Base-by-base conservation (phyloP, 164 flowering plant species). In the Tetrastigma voinierianum region DNA sequence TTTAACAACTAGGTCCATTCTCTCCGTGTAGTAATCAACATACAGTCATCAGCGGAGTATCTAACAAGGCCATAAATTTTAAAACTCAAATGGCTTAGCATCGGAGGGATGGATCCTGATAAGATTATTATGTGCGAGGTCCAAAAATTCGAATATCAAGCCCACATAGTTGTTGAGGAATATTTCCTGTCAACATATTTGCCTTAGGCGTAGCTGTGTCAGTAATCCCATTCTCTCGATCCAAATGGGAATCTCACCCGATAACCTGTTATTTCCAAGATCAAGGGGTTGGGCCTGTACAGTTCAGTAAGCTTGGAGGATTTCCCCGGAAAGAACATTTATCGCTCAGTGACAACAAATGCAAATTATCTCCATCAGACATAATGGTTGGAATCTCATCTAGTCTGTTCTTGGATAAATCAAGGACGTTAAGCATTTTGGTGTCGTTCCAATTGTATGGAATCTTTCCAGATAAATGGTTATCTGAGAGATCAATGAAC, bases 351-450 rank as follows among this genome's bases (percentile, higher is more conserved):
- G 21, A 18, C 53, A 81, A 20, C 0, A 46, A 20, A n/a, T n/a
- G 9, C 4, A 8, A 13, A 77, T 67, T 16, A 25, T 25, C 18
- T 25, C 1, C 9, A 65, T 44, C 12, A 11, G 44, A 20, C 73
- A 70, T 9, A n/a, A 77, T 11, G 1, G 73, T 40, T 12, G 86
- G 84, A 55, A 85, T 76, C 0, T n/a, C 84, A 2, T 67, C 60
- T 16, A 83, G 17, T 21, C 47, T 54, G 47, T 83, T 83, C 18
- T 59, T 56, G 13, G 62, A 51, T 32, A 83, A 17, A 58, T 69
- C 67, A 0, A 80, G 17, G 10, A 44, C 21, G 7, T 15, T 1
- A 3, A 82, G 55, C 0, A 3, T 4, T 0, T 5, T 10, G 10
- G 23, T 14, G 13, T 63, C 25, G 4, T 17, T 16, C 77, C 82